Base-by-base conservation (phyloP, 2,329 filamentous ascomycete species). In the Claviceps lovelessii region DNA sequence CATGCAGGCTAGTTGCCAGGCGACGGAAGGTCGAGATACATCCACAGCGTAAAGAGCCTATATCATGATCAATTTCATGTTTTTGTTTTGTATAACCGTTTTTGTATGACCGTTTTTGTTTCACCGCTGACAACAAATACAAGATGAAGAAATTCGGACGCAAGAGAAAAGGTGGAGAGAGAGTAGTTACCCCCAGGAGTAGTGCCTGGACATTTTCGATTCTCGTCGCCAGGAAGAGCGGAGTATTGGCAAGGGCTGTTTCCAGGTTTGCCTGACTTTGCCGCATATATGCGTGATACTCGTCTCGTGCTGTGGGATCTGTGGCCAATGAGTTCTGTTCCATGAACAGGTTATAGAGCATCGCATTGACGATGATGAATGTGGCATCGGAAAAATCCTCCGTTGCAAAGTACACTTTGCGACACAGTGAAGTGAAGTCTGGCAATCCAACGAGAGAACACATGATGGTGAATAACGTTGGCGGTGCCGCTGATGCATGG, bases 41-140 rank as follows among this genome's bases (percentile, higher is more conserved):
- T 85, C 81, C 50, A 84, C 75, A 13, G 81, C 76, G 60, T 84
- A 80, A n/a, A 80, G 68, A 5, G 78, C 73, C 79, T 84, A 51
- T 15, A 11, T 4, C 19, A 31, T n/a, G 13, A 29, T 53, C 33
- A 54, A n/a, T 35, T 44, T 35, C 11, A n/a, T 29, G 15, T 9
- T 9, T 33, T 53, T 11, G 17, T 23, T 5, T 33, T 33, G 5
- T 9, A 33, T 6, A 33, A 1, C 4, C 8, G 31, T 9, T 33
- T 2, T 5, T 5, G 31, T 9, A 4, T 39, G 4, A 11, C 13
- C 13, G 11, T 39, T 13, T 13, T 39, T 39, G 9, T 39, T 13
- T 15, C 3, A 4, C 37, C 11, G 2, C 13, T 5, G 5, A 15
- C 13, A 5, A 28, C 13, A 10, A 47, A 35, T 19, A 7, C 31